phyloP scores from a whole-genome alignment of 192 early-diverging fungal species.

The Coemansia sp. region DNA sequence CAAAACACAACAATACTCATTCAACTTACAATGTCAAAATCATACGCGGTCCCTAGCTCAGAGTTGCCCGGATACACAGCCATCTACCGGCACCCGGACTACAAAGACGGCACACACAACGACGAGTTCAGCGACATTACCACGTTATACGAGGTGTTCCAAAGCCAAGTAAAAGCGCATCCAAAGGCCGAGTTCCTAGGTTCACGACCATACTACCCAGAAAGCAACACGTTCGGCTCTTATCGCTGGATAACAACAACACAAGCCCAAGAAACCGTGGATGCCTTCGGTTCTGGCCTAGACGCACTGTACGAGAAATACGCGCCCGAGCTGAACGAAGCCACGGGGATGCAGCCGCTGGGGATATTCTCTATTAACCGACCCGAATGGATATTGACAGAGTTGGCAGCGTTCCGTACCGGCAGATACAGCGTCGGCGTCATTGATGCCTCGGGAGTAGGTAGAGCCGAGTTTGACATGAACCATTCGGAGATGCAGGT shows the following conservation, averaged over 20 bases:
- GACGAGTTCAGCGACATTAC: neutral
- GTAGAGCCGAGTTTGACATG: constrained; percentile 72
- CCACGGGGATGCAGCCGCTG: constrained; percentile 16
- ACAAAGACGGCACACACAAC: constrained; percentile 4
- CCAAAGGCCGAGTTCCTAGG: constrained; percentile 1
- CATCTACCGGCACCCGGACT: constrained; percentile 3
- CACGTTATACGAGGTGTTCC: constrained; percentile 5
- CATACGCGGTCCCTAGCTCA: constrained; percentile 2
- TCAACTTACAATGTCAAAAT: neutral
- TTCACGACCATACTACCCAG: neutral
- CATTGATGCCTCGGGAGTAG: constrained; percentile 75
- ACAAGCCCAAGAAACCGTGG: neutral
- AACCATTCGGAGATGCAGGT: constrained; percentile 72
- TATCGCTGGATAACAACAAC: constrained; percentile 1
- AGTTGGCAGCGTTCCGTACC: constrained; percentile 62
- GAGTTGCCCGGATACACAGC: constrained; percentile 1
- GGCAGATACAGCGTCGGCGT: constrained; percentile 67
- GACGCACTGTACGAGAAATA: neutral
- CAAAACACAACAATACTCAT: neutral
- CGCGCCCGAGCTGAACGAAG: neutral
- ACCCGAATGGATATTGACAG: constrained; percentile 69
- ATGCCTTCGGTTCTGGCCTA: neutral
- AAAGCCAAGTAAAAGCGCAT: neutral
- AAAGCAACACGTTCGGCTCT: neutral
- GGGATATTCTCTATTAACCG: constrained; percentile 72